Evolutionary conservation across 768 basidiomycete species (phyloP), one percentile per base, ranked within the genome.

Genomic region (Calocybe indica): DNA sequence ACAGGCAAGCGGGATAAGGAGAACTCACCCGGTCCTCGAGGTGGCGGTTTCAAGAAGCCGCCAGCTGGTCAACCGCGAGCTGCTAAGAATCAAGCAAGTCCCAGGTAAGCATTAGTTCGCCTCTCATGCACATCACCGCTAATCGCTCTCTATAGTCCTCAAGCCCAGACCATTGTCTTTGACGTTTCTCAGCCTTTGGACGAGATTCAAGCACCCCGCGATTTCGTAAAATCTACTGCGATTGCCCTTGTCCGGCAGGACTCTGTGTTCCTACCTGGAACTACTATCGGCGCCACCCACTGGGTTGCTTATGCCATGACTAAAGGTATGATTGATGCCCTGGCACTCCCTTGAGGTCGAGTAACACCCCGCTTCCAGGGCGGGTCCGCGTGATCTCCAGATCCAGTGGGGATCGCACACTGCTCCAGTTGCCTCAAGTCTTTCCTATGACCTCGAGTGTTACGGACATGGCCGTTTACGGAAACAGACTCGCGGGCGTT

Each of bases 261-360:
- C 50, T 71, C 88, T 12, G 78, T 84, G 22, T 92, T 92, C 68
- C 69, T 91, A 48, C 87, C 86, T 39, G 90, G 90, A 11, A 85
- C 86, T 9, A 92, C 90, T 31, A 92, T 92, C 46, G 90, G 90
- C 7, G 90, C 90, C 10, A 91, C 90, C 5, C 86, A 89, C 59
- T 92, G 90, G 88, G 90, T 92, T 49, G 90, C 90, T 11, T 92
- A 92, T 58, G 90, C 89, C 22, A 92, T 92, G 90, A 91, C 86
- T 5, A 81, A 85, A 69, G 88, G 85, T 80, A 51, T 7, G 59
- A 51, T 13, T 35, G 29, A 13, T 6, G 7, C 10, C 10, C 11
- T 33, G 22, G 43, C 40, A 28, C 29, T 6, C 2, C 22, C 6
- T 33, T 15, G 13, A 13, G 42, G 29, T 42, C 38, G 31, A 31